A percentile compares a stretch with the other conserved stretches of the same genome.
Evolutionary conservation across 306 rosid genomes (phyloP).

Genomic region (Pterocarpus santalinus): DNA sequence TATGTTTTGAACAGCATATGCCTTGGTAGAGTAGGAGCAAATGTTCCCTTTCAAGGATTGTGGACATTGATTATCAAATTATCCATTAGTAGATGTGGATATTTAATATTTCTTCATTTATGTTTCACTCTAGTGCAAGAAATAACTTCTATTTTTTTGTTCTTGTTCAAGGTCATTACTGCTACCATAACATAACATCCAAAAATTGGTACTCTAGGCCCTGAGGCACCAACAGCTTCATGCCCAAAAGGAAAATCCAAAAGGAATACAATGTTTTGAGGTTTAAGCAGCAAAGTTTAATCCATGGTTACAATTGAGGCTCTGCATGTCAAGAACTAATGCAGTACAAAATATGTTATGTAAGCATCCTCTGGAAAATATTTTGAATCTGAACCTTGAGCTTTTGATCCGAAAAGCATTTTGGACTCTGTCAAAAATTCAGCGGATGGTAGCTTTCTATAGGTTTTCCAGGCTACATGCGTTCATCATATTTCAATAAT

Average conservation of each 20-base stretch:
- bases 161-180: constrained; percentile 12
- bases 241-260: constrained; percentile 54
- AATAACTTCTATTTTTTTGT: not conserved
- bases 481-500: too few species aligned
- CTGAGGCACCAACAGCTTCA: constrained; percentile 53
- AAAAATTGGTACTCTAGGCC: constrained; percentile 50
- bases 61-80: too few species aligned
- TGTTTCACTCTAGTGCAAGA: constrained; percentile 11
- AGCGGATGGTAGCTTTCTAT: constrained; percentile 72
- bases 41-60: too few species aligned
- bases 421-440: constrained; percentile 51
- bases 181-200: not conserved
- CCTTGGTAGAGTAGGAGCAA: too few species aligned
- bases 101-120: not conserved
- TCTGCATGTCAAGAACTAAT: constrained; percentile 39
- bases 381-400: constrained; percentile 73
- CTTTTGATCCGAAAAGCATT: constrained; percentile 57
- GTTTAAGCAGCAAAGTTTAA: constrained; percentile 44
- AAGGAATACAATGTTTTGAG: constrained; percentile 47
- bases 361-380: constrained; percentile 73
- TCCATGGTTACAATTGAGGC: constrained; percentile 34
- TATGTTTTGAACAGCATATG: too few species aligned
- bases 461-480: constrained; percentile 95
- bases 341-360: constrained; percentile 50
- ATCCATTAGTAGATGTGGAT: too few species aligned